Evolutionary conservation across 1,139 yeast species (phyloP), one percentile per base, ranked within the genome.

Genomic region (Zygoascus sp.): DNA sequence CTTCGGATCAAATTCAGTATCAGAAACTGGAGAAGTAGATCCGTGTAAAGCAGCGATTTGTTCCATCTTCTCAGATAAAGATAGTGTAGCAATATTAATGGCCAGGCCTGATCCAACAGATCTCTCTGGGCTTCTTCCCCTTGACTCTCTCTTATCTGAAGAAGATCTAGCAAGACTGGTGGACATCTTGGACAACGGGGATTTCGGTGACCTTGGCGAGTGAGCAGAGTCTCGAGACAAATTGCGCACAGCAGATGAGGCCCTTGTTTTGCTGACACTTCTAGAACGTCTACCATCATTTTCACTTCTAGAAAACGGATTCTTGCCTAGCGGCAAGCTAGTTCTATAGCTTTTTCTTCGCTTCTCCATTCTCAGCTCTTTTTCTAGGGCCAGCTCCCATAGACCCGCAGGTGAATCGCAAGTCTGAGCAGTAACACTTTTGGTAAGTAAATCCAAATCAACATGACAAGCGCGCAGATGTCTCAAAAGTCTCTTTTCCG

Each of bases 321-420:
- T 47, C 40, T 47, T 50, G 11, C 55, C 45, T 11, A 58, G 47
- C 19, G 53, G 53, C 35, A 59, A 27, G 40, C 61, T 55, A 21
- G 51, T 48, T n/a, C 58, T 46, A 30, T 55, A 50, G 17, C 50
- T 34, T 32, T 54, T 50, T 9, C 36, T 36, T 19, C 47, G 47
- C 19, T 53, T 45, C 73, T 50, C 77, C 69, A 51, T 66, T 64
- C 56, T 74, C 71, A 58, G 72, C 54, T 84, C 94, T 45, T 76
- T 73, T 34, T 87, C 90, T 16, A 87, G 67, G 11, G 83, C 67
- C 11, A 92, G 69, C 40, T 82, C 83, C 84, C 95, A 92, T 51
- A 86, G 73, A 0, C 96, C 97, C n/a, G 90, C 81, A 20, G 87
- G 67, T 0, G 89, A 73, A 61, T 87, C 95, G 67, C 89, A 81